Percentiles rank a stretch among this genome's conserved stretches.
Conservation (phyloP, 2,329 filamentous ascomycete species). For the Exophiala xenobiotica region DNA sequence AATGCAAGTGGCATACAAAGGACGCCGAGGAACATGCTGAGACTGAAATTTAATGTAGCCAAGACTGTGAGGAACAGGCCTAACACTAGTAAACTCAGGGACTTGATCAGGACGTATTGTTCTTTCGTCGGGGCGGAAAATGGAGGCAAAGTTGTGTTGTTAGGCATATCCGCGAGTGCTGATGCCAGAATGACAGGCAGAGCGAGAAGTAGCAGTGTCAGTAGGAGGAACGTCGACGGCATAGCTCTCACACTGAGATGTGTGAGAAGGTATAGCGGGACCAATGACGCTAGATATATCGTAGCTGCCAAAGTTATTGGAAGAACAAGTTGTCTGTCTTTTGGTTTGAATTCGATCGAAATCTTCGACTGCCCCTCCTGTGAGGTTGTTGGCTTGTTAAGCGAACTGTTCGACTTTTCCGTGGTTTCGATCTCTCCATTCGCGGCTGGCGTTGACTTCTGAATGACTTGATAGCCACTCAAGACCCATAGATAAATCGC, state of each 20-base stretch:
- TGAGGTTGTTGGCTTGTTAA: conserved; percentile 4
- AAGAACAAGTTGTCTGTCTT: conserved; percentile 44
- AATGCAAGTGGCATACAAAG: conserved; percentile 79
- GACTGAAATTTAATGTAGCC: conserved; percentile 92
- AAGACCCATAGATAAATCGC: conserved; percentile 91
- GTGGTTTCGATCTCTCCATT: conserved; percentile 35
- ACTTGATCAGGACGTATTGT: conserved; percentile 64
- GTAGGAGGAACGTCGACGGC: conserved; percentile 59
- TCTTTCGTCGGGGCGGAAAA: conserved; percentile 14
- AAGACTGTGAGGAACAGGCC: conserved; percentile 90
- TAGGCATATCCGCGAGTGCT: conserved; percentile 36
- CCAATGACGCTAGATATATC: conserved; percentile 71
- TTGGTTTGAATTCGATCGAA: conserved; percentile 30
- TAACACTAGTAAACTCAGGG: conserved; percentile 86
- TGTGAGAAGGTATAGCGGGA: conserved; percentile 88
- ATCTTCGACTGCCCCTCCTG: neutral
- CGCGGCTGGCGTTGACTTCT: conserved; percentile 23
- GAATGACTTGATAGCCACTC: conserved; percentile 61
- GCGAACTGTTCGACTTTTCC: conserved; percentile 16
- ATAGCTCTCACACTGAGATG: conserved; percentile 10
- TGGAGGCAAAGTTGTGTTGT: conserved; percentile 60
- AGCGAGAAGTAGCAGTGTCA: conserved; percentile 35
- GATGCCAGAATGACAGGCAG: conserved; percentile 49
- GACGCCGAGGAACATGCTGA: conserved; percentile 81
- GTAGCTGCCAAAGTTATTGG: conserved; percentile 69